Conservation (phyloP, 2,329 filamentous ascomycete species). For the Zymoseptoria passerinii region DNA sequence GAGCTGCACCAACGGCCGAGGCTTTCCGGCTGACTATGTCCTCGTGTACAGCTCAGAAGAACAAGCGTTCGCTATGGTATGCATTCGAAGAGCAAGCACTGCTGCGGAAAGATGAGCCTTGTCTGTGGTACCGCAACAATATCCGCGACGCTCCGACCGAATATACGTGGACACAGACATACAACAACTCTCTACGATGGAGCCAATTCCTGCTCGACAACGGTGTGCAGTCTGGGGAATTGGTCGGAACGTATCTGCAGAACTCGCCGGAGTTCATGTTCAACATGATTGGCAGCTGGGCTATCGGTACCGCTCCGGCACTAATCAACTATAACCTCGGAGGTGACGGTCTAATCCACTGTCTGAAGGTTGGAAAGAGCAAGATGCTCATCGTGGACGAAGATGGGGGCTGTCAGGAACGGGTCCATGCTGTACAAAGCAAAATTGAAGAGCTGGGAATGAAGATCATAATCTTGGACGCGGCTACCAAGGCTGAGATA, state of each 20-base stretch:
- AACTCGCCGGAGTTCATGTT: slow-evolving; percentile 32
- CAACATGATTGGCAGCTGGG: slow-evolving; percentile 24
- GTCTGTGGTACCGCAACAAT: slow-evolving; percentile 59
- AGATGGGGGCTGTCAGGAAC: slow-evolving; percentile 42
- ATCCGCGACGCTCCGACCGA: slow-evolving; percentile 23
- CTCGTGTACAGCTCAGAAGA: slow-evolving; percentile 38
- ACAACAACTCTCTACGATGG: slow-evolving; percentile 51
- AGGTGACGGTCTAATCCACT: slow-evolving; percentile 30
- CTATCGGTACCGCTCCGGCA: slow-evolving; percentile 27
- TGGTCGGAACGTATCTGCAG: slow-evolving; percentile 29
- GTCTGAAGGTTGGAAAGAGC: slow-evolving; percentile 31
- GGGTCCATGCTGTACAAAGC: slow-evolving; percentile 46
- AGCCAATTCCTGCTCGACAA: slow-evolving; percentile 51
- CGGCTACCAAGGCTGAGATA: slow-evolving; percentile 41
- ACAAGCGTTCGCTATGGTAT: slow-evolving; percentile 56
- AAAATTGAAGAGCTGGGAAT: slow-evolving; percentile 50
- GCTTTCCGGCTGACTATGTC: slow-evolving; percentile 5
- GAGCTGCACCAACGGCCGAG: background rate
- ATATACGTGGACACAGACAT: slow-evolving; percentile 52
- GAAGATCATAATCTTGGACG: slow-evolving; percentile 47
- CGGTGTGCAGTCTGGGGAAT: slow-evolving; percentile 27
- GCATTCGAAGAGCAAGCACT: slow-evolving; percentile 46
- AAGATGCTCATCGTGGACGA: slow-evolving; percentile 41
- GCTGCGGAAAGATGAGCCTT: slow-evolving; percentile 35
- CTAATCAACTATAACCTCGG: slow-evolving; percentile 32